Evolutionary conservation across 805 yeast species (phyloP), one percentile per base, ranked within the genome.

Genomic region (Suhomyces sp.): DNA sequence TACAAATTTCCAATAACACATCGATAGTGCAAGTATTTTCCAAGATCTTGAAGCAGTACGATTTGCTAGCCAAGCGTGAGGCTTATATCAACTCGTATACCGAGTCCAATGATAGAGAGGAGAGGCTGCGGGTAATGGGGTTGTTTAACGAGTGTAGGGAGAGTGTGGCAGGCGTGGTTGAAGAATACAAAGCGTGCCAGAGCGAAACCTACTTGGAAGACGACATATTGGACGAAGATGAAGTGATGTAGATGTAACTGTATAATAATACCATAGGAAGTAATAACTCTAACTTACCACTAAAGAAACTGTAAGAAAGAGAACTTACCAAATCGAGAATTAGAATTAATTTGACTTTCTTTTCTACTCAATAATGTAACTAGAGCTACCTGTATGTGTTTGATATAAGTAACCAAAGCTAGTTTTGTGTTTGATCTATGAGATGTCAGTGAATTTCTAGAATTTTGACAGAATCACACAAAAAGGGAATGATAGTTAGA

Each of bases 11-110:
- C 5, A 94, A 94, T 68, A 84, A 88, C 49, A 86, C 97, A 0
- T 83, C 91, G 1, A 83, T 93, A 9, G 78, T 85, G 2, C 78
- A 84, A 12, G 72, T 90, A 15, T 78, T 94, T 54, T 78, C 80
- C 31, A 83, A 85, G 56, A 84, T 88, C 0, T 76, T 91, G 31
- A 79, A 76, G 48, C 93, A 91, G 60, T 94, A 86, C 67, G 97
- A 93, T 60, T 80, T 84, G 47, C 79, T 94, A 51, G 88, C 88
- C 61, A 82, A 82, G 46, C 79, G 96, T 54, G 84, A 84, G 46
- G 98, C 98, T 0, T 94, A 92, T 64, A 71, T 93, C 50, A 91
- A 88, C 56, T 86, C 86, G 51, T 94, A 90, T 72, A 80, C 78
- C 4, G 77, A 74, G 48, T 65, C 77, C 24, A 81, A 79, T 57